Evolutionary conservation across 192 early-diverging fungal genomes (phyloP).

Genomic region (Backusella morwellensis): DNA sequence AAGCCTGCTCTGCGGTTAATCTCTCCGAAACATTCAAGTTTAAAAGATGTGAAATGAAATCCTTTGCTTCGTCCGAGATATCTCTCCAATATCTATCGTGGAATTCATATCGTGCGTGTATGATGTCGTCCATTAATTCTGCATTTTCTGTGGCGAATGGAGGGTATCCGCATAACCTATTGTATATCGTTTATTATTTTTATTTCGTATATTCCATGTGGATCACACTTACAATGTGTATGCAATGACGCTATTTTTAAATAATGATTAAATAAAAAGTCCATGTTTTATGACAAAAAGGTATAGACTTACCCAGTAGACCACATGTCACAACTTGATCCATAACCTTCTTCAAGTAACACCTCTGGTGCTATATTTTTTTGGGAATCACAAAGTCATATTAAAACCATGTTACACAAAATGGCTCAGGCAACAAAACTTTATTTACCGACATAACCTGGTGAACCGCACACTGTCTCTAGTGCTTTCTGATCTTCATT

Average conservation of each 20-base stretch:
- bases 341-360: constrained; percentile 75
- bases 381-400: neutral
- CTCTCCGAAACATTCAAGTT: constrained; percentile 68
- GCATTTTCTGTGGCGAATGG: constrained; percentile 66
- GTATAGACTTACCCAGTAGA: constrained; percentile 59
- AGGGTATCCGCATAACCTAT: constrained; percentile 72
- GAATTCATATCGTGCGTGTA: constrained; percentile 63
- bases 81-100: constrained; percentile 76
- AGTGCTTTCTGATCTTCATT: constrained; percentile 62
- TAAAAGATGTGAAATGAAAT: constrained; percentile 70
- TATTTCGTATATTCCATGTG: neutral
- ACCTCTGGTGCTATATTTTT: constrained; percentile 75
- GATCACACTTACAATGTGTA: constrained; percentile 67
- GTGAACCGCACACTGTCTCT: constrained; percentile 83
- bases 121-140: constrained; percentile 57
- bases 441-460: constrained; percentile 61
- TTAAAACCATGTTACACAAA: neutral
- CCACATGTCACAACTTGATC: constrained; percentile 93
- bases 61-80: constrained; percentile 82
- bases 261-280: neutral
- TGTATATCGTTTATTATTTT: neutral
- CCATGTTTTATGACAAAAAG: neutral
- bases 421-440: neutral
- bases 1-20: constrained; percentile 78
- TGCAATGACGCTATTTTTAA: constrained; percentile 66